These are phyloP conservation scores for Mycena vitilis DNA, from an alignment of 768 basidiomycete genomes.

Conservation along the genomic window DNA sequence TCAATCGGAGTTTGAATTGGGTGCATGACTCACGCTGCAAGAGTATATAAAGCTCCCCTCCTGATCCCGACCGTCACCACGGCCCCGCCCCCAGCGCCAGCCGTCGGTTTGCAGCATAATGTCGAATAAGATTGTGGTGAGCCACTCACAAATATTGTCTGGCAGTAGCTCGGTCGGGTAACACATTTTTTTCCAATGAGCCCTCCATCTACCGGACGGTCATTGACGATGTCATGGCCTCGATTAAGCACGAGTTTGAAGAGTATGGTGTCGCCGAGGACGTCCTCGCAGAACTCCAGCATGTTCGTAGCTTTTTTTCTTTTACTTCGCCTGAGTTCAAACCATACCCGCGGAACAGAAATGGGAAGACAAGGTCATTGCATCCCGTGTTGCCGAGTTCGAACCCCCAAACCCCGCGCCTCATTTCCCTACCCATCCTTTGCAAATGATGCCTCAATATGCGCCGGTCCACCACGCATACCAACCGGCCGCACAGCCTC, in stretches of 20 bases:
- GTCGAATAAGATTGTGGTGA: slow-evolving; percentile 99
- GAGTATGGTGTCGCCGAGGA: slow-evolving; percentile 95
- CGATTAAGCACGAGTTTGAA: slow-evolving; percentile 94
- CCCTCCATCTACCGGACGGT: slow-evolving; percentile 91
- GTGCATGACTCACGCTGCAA: too few relatives aligned
- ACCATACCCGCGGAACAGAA: slow-evolving; percentile 62
- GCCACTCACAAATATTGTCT: slow-evolving; percentile 75
- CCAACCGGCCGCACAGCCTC: slow-evolving; percentile 54
- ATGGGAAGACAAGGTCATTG: slow-evolving; percentile 96
- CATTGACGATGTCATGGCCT: slow-evolving; percentile 94
- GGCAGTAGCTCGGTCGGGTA: slow-evolving; percentile 68
- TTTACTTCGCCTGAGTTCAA: slow-evolving; percentile 31
- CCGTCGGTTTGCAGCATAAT: slow-evolving; percentile 56
- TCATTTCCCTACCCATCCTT: slow-evolving; percentile 66
- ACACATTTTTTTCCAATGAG: slow-evolving; percentile 68
- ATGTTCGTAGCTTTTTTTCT: slow-evolving; percentile 62
- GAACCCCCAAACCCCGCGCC: slow-evolving; percentile 62
- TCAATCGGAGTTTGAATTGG: slow-evolving; percentile 55
- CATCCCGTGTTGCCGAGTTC: slow-evolving; percentile 96
- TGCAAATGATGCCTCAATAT: slow-evolving; percentile 75
- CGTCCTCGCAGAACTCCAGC: slow-evolving; percentile 88
- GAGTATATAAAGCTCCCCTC: slow-evolving; percentile 58
- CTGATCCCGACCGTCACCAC: slow-evolving; percentile 55
- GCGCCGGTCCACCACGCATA: slow-evolving; percentile 64
- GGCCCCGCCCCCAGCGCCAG: slow-evolving; percentile 46